These are phyloP conservation scores for Tricholoma sp. DNA, from an alignment of 768 basidiomycete species.

Conservation along the genomic window DNA sequence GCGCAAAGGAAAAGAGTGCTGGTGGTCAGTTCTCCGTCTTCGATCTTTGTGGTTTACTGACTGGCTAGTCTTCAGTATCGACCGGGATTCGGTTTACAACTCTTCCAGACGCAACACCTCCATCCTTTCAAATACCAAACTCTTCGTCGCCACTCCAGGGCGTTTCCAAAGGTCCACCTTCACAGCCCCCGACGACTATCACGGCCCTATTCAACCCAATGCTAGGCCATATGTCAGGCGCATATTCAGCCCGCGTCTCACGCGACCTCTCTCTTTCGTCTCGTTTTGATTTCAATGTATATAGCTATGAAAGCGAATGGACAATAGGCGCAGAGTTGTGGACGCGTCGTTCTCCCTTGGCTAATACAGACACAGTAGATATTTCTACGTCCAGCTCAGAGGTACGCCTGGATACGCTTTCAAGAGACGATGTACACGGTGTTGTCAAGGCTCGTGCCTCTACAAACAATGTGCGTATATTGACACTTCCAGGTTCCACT, in stretches of 20 bases:
- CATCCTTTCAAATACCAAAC: constrained; percentile 50
- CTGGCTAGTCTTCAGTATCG: constrained; percentile 54
- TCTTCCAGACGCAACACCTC: constrained; percentile 70
- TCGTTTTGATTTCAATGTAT: constrained; percentile 94
- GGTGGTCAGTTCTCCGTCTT: constrained; percentile 60
- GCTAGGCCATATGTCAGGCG: constrained; percentile 88
- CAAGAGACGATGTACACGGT: constrained; percentile 51
- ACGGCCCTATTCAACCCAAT: constrained; percentile 95
- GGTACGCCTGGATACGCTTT: constrained; percentile 10
- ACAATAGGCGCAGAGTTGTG: constrained; percentile 96
- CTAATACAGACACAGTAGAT: constrained; percentile 20
- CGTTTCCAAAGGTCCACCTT: constrained; percentile 29
- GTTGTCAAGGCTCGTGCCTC: constrained; percentile 89
- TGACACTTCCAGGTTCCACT: background rate
- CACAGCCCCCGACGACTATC: constrained; percentile 90
- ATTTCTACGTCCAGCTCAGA: constrained; percentile 3
- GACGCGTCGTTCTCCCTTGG: constrained; percentile 57
- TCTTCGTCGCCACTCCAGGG: constrained; percentile 32
- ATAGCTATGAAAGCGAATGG: constrained; percentile 96
- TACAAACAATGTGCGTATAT: constrained; percentile 71
- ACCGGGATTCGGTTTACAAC: constrained; percentile 95
- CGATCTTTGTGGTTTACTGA: background rate
- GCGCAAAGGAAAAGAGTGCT: constrained; percentile 87
- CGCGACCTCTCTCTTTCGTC: constrained; percentile 82
- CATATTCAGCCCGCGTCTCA: constrained; percentile 86